Evolutionary conservation across 2,329 filamentous ascomycete species (phyloP).

Genomic region (Colletotrichum ledebouriae): DNA sequence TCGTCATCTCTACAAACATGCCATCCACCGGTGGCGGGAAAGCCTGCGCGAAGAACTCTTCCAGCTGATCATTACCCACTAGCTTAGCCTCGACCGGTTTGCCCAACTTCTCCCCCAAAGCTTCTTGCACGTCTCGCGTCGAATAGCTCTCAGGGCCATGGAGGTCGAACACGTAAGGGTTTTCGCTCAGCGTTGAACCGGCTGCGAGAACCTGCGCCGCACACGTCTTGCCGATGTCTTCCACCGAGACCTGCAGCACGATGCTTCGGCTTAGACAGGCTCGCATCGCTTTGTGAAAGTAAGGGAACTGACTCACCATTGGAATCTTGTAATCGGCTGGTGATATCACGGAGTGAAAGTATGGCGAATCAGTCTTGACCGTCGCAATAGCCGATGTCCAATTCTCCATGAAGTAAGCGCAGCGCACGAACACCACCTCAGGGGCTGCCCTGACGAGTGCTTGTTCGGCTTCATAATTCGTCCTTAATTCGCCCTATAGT

Average conservation of each 20-base stretch:
- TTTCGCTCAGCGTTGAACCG: conserved; percentile 29
- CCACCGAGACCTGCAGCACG: conserved; percentile 47
- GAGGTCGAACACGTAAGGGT: conserved; percentile 44
- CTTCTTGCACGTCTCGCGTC: conserved; percentile 47
- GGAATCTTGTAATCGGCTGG: conserved; percentile 50
- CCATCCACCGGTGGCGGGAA: conserved; percentile 43
- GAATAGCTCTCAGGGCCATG: conserved; percentile 49
- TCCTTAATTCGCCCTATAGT: conserved; percentile 47
- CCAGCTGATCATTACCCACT: conserved; percentile 46
- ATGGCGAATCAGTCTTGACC: conserved; percentile 43
- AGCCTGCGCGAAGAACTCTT: conserved; percentile 45
- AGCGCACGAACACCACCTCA: conserved; percentile 45
- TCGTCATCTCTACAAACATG: conserved; percentile 37
- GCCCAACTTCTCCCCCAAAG: conserved; percentile 47
- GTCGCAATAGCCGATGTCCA: conserved; percentile 42
- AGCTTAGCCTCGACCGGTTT: conserved; percentile 46
- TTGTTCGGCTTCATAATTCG: conserved; percentile 46
- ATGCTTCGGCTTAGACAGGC: neutral
- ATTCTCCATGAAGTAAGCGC: conserved; percentile 44
- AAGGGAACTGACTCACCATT: conserved; percentile 43
- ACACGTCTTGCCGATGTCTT: conserved; percentile 48
- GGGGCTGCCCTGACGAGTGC: conserved; percentile 43
- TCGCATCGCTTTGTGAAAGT: accelerated
- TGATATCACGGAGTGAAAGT: conserved; percentile 47
- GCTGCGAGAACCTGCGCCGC: conserved; percentile 45